phyloP scores from a whole-genome alignment of 176 grass and related monocot genomes.

The Musa beccarii region DNA sequence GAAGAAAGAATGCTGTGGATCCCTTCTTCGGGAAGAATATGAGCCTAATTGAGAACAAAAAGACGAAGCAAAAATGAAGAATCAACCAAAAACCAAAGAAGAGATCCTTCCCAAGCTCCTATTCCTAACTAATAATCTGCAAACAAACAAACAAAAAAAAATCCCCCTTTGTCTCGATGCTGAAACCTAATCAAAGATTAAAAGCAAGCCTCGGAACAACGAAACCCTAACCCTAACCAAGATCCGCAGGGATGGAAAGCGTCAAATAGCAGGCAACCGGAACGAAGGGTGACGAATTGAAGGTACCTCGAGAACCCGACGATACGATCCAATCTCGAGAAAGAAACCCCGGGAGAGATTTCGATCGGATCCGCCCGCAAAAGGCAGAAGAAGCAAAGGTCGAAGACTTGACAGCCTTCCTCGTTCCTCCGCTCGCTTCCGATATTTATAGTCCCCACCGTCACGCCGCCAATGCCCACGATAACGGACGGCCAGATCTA shows the following conservation, averaged over 20 bases:
- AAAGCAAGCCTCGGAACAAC: background rate
- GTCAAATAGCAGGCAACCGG: background rate
- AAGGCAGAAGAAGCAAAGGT: no score
- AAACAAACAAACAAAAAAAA: no score
- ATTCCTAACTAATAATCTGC: background rate
- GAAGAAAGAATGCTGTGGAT: background rate
- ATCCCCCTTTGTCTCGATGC: no score
- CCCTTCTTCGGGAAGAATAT: background rate
- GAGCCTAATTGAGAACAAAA: background rate
- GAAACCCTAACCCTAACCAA: constrained; percentile 1
- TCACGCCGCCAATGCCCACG: background rate
- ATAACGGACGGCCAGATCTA: background rate
- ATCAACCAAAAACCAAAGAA: background rate
- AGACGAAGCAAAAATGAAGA: background rate
- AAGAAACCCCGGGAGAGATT: background rate
- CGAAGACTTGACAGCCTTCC: no score
- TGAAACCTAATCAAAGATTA: background rate
- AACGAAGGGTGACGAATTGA: background rate
- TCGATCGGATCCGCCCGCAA: background rate
- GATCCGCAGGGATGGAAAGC: background rate
- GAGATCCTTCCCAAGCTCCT: background rate
- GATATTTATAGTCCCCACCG: background rate
- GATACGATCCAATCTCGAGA: background rate
- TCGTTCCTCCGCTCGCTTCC: no score
- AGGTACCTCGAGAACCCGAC: background rate